Conservation (phyloP, 1,139 yeast species). For the Sugiyamaella japonica region DNA sequence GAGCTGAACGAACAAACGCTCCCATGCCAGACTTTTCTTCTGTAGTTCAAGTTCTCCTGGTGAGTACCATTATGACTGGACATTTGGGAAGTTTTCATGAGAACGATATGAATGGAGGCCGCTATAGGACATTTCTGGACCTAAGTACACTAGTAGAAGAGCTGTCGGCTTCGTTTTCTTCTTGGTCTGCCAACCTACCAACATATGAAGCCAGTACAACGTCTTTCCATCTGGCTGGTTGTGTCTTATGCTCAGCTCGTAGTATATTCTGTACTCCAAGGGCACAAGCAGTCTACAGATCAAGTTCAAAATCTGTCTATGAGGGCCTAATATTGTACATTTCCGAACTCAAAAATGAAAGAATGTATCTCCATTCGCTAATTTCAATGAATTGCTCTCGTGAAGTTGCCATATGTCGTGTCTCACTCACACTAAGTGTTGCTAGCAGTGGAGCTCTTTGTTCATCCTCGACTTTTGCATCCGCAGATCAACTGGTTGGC, state of each 20-base stretch:
- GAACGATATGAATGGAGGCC: neutral
- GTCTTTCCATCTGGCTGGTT: conserved; percentile 1
- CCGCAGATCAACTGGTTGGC: conserved; percentile 1
- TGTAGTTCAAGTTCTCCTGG: conserved; percentile 1
- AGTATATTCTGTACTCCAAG: neutral
- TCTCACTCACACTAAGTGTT: neutral
- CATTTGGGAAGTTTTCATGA: neutral
- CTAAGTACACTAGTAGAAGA: conserved; percentile 4
- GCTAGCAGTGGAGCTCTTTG: conserved; percentile 3
- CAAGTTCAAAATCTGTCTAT: neutral
- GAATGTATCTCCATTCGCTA: conserved; percentile 1
- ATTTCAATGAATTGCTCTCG: neutral
- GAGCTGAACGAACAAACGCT: neutral
- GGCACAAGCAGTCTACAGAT: conserved; percentile 2
- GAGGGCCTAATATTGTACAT: neutral
- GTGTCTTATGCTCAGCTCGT: neutral
- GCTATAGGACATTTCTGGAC: conserved; percentile 1
- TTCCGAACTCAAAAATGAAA: neutral
- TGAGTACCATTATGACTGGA: conserved; percentile 4
- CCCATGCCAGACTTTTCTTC: conserved; percentile 2
- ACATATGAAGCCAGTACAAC: neutral
- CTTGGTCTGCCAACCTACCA: conserved; percentile 1
- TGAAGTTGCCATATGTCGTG: neutral
- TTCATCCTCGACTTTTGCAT: conserved; percentile 4
- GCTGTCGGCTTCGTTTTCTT: conserved; percentile 1